A percentile compares a stretch with the other conserved stretches of the same genome.
phyloP scores from a whole-genome alignment of 2,329 filamentous ascomycete genomes.

The Coleophoma cylindrospora region DNA sequence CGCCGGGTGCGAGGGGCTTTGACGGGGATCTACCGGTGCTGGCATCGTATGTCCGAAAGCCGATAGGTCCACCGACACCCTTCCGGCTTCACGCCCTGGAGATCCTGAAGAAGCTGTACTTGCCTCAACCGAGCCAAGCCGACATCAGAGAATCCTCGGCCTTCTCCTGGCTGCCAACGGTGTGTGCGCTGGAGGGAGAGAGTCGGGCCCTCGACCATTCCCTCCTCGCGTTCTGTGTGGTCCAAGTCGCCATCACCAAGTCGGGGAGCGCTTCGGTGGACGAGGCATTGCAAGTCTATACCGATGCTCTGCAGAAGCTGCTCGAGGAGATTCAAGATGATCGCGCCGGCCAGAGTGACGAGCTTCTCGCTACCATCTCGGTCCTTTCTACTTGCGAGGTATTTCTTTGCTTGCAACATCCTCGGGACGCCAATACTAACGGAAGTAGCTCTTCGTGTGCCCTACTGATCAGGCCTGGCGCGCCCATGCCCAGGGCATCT shows the following conservation, averaged over 20 bases:
- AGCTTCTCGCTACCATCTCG: conserved; percentile 2
- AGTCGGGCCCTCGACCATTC: conserved; percentile 5
- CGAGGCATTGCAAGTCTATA: conserved; percentile 3
- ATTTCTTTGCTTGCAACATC: background rate
- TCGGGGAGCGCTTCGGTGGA: background rate
- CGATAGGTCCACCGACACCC: background rate
- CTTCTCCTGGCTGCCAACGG: conserved; percentile 2
- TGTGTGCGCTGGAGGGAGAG: background rate
- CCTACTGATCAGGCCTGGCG: conserved; percentile 2
- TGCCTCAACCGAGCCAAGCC: conserved; percentile 1
- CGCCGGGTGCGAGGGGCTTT: too few species aligned
- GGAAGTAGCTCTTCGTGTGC: conserved; percentile 2
- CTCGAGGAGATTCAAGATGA: conserved; percentile 2
- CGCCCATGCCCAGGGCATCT: conserved; percentile 3
- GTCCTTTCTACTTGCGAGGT: conserved; percentile 5
- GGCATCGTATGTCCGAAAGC: background rate
- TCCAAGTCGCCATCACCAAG: conserved; percentile 2
- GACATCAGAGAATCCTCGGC: background rate
- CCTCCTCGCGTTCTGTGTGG: conserved; percentile 5
- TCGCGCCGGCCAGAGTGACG: background rate
- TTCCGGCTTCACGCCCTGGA: conserved; percentile 2
- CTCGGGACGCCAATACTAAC: background rate
- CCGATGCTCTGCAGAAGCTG: conserved; percentile 2
- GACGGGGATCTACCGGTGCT: background rate
- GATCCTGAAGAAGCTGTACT: conserved; percentile 4